Percentiles rank a stretch among this genome's conserved stretches.
Evolutionary conservation across 495 filamentous ascomycete genomes (phyloP).

Genomic region (Geoglossum glabrum): DNA sequence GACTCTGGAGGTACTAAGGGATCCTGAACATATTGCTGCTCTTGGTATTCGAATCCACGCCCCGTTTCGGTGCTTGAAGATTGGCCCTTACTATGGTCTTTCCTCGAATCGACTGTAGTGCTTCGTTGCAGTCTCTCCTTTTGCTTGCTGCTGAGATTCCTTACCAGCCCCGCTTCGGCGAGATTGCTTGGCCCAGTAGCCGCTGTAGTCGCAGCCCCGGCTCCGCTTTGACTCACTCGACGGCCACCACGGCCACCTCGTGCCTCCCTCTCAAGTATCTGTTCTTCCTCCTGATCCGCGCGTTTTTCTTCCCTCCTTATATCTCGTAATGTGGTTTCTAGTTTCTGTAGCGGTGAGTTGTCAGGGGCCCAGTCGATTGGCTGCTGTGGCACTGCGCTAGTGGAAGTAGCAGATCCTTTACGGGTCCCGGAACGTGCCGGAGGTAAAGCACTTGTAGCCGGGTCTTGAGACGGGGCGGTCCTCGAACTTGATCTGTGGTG

Average conservation of each 20-base stretch:
- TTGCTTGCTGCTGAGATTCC: conserved; percentile 27
- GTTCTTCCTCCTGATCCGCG: conserved; percentile 60
- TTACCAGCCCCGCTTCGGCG: conserved; percentile 16
- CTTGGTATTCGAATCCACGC: conserved; percentile 1
- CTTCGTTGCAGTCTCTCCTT: conserved; percentile 21
- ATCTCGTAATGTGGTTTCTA: conserved; percentile 70
- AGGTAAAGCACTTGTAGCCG: not conserved
- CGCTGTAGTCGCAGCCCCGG: not conserved
- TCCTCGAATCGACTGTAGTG: conserved; percentile 8
- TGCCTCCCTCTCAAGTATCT: conserved; percentile 34
- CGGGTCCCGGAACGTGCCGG: not conserved
- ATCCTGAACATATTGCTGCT: conserved; percentile 1
- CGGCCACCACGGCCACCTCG: conserved; percentile 19
- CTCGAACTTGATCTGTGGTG: not conserved
- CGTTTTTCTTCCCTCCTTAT: conserved; percentile 86
- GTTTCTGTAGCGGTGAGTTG: conserved; percentile 74
- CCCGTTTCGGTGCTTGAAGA: not conserved
- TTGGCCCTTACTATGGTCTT: not conserved
- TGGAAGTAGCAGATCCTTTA: not conserved
- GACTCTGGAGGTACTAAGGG: not conserved
- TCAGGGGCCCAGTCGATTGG: conserved; percentile 41
- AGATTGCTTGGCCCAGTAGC: conserved; percentile 9
- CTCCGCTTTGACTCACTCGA: not conserved
- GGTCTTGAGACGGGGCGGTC: not conserved
- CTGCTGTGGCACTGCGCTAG: conserved; percentile 12